These are phyloP conservation scores for Magnusiomyces fungicola DNA, from an alignment of 1,139 yeast genomes.

Conservation along the genomic window DNA sequence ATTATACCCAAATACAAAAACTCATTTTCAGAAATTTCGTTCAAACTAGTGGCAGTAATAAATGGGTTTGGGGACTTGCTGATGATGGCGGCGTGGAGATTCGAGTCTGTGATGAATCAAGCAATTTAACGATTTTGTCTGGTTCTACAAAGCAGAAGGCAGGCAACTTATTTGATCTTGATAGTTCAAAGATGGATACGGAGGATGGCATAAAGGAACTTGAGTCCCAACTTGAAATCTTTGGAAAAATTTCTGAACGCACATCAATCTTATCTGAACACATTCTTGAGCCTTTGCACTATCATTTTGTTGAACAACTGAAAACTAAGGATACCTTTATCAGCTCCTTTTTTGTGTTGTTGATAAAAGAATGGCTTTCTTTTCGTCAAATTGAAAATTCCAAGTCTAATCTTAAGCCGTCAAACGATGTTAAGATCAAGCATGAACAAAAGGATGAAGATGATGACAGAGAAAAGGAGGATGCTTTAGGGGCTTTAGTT, in stretches of 20 bases:
- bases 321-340: slow-evolving; percentile 40
- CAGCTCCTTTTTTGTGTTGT: slow-evolving; percentile 42
- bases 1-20: slow-evolving; percentile 1
- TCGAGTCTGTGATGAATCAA: slow-evolving; percentile 40
- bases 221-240: slow-evolving; percentile 23
- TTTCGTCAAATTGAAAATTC: slow-evolving; percentile 9
- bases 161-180: too few relatives aligned
- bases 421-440: too few relatives aligned
- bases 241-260: slow-evolving; percentile 45
- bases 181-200: too few relatives aligned
- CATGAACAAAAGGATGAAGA: slow-evolving; percentile 21
- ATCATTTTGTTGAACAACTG: neutral
- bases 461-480: slow-evolving; percentile 28
- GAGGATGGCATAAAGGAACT: slow-evolving; percentile 7
- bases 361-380: slow-evolving; percentile 56
- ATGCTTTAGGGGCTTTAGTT: slow-evolving; percentile 51
- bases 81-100: neutral
- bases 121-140: slow-evolving; percentile 8
- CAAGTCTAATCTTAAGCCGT: too few relatives aligned
- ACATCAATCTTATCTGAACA: slow-evolving; percentile 40
- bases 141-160: too few relatives aligned
- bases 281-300: slow-evolving; percentile 33
- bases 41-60: neutral
- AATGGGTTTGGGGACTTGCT: neutral
- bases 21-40: slow-evolving; percentile 1